A percentile compares a stretch with the other conserved stretches of the same genome.
Conservation (phyloP, 306 rosid species). For the Lathyrus tuberosus region DNA sequence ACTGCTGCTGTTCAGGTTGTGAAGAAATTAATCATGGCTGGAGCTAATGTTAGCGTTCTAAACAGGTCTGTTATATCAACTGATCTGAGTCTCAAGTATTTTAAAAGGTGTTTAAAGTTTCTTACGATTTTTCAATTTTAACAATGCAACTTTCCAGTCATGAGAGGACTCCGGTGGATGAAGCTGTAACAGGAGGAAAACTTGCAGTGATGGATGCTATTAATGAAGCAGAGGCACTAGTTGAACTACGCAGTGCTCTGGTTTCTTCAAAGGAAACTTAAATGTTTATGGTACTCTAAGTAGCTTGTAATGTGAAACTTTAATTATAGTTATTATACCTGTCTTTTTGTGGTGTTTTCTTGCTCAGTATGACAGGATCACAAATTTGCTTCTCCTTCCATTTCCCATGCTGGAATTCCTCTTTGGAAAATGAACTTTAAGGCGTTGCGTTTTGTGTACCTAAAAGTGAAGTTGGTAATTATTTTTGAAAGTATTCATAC, state of each 20-base stretch:
- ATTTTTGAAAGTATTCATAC: too few relatives aligned
- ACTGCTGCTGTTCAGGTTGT: slow-evolving; percentile 60
- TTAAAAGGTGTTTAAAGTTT: too few relatives aligned
- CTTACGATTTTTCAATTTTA: too few relatives aligned
- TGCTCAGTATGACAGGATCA: not conserved
- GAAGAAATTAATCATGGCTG: slow-evolving; percentile 83
- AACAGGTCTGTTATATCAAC: slow-evolving; percentile 39
- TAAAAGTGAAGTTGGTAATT: not conserved
- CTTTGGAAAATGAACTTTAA: not conserved
- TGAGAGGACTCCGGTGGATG: slow-evolving; percentile 91
- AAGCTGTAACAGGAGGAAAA: slow-evolving; percentile 70
- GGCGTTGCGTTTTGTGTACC: not conserved
- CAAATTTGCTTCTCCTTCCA: not conserved
- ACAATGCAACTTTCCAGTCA: slow-evolving; percentile 41
- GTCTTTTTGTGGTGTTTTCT: not conserved
- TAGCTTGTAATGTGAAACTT: slow-evolving; percentile 2
- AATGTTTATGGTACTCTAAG: not conserved
- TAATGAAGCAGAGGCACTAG: slow-evolving; percentile 67
- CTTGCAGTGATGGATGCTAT: slow-evolving; percentile 78
- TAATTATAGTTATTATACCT: not conserved
- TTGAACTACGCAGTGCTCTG: slow-evolving; percentile 59
- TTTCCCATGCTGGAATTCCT: not conserved
- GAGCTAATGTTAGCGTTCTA: slow-evolving; percentile 66
- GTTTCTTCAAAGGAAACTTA: slow-evolving; percentile 46
- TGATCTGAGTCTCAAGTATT: too few relatives aligned